Conservation (phyloP, 495 filamentous ascomycete genomes). For the Penicillium tannophilum region DNA sequence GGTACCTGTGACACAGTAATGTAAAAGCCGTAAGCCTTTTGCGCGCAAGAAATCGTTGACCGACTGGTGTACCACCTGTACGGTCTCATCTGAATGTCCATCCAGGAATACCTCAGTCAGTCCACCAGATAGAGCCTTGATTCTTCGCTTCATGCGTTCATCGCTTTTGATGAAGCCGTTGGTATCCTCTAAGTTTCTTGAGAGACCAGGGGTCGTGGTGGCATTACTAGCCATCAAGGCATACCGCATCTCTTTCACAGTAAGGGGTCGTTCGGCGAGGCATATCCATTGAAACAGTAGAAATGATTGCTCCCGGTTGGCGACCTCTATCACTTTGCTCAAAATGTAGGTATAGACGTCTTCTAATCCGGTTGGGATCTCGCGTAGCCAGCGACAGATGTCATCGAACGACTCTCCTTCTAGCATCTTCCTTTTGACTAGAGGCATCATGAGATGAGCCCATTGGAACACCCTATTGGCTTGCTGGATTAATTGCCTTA, state of each 20-base stretch:
- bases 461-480: constrained; percentile 11
- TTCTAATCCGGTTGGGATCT: constrained; percentile 9
- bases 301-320: constrained; percentile 9
- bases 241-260: constrained; percentile 22
- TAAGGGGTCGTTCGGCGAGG: constrained; percentile 20
- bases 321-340: constrained; percentile 8
- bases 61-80: constrained; percentile 23
- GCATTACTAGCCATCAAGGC: constrained; percentile 10
- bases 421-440: constrained; percentile 3
- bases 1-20: too few species aligned
- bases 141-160: constrained; percentile 11
- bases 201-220: neutral
- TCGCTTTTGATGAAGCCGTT: constrained; percentile 11
- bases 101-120: constrained; percentile 12
- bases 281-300: constrained; percentile 20
- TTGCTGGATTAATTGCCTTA: constrained; percentile 9
- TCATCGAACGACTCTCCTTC: constrained; percentile 13
- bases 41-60: constrained; percentile 21
- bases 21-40: constrained; percentile 20
- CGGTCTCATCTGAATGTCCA: neutral
- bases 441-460: constrained; percentile 15
- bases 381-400: constrained; percentile 10
- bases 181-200: constrained; percentile 5
- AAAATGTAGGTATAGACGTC: constrained; percentile 18
- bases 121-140: constrained; percentile 19